These are phyloP conservation scores for Scytalidium lignicola DNA, from an alignment of 2,329 filamentous ascomycete genomes.

Conservation along the genomic window DNA sequence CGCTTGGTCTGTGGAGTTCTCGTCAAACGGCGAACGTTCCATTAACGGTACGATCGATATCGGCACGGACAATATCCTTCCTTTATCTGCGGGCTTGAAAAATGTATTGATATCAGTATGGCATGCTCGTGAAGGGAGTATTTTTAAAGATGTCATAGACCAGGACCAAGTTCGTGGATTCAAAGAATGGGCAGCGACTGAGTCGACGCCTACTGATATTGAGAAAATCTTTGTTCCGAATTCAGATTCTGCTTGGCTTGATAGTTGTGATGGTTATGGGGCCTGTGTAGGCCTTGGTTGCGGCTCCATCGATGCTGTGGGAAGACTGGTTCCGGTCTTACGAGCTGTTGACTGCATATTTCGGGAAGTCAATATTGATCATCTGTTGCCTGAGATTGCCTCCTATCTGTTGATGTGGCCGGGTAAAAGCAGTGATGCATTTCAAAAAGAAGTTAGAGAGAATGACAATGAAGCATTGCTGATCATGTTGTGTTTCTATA, in stretches of 20 bases:
- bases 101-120: not conserved
- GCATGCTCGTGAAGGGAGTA: not conserved
- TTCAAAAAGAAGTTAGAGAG: not conserved
- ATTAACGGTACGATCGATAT: not conserved
- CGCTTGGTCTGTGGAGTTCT: not conserved
- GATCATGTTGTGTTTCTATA: not conserved
- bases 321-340: not conserved
- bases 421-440: conserved; percentile 1
- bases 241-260: not conserved
- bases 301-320: not conserved
- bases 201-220: not conserved
- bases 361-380: not conserved
- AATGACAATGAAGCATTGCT: not conserved
- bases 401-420: conserved; percentile 2
- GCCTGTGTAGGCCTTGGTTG: not conserved
- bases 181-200: not conserved
- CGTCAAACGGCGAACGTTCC: not conserved
- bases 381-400: not conserved
- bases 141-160: not conserved
- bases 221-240: not conserved
- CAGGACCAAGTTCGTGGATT: not conserved
- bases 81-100: not conserved
- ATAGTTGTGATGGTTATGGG: not conserved
- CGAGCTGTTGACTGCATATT: not conserved
- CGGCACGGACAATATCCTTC: not conserved